Evolutionary conservation across 495 filamentous ascomycete species (phyloP).

Genomic region (Neurospora intermedia): DNA sequence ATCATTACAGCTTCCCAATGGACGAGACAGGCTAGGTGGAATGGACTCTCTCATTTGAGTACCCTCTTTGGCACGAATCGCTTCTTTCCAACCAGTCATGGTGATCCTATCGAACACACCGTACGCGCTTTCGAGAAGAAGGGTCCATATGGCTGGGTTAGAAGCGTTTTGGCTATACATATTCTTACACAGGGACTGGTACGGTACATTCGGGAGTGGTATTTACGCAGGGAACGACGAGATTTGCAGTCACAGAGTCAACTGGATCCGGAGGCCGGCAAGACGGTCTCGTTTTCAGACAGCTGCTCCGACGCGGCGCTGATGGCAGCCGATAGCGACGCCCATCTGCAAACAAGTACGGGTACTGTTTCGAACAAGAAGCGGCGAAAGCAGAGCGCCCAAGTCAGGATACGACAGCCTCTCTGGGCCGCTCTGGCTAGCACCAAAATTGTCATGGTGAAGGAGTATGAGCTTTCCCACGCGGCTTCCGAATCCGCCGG

Average conservation of each 20-base stretch:
- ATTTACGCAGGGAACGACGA: slow-evolving; percentile 40
- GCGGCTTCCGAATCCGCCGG: slow-evolving; percentile 61
- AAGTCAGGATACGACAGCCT: slow-evolving; percentile 80
- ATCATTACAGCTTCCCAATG: slow-evolving; percentile 68
- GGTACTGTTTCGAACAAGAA: slow-evolving; percentile 52
- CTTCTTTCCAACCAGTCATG: slow-evolving; percentile 26
- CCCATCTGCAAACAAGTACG: slow-evolving; percentile 19
- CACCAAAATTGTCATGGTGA: slow-evolving; percentile 86
- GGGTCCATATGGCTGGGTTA: slow-evolving; percentile 41
- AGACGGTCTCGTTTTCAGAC: slow-evolving; percentile 22
- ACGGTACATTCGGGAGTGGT: slow-evolving; percentile 51
- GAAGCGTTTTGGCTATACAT: slow-evolving; percentile 67
- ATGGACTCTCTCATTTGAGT: slow-evolving; percentile 28
- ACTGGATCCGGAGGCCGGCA: slow-evolving; percentile 38
- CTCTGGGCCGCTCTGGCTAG: slow-evolving; percentile 91
- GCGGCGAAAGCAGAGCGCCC: slow-evolving; percentile 77
- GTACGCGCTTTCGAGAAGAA: slow-evolving; percentile 35
- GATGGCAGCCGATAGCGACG: slow-evolving; percentile 37
- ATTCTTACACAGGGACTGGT: slow-evolving; percentile 76
- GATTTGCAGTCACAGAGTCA: slow-evolving; percentile 34
- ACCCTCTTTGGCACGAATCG: slow-evolving; percentile 32
- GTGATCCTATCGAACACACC: slow-evolving; percentile 32
- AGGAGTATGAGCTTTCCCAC: slow-evolving; percentile 83
- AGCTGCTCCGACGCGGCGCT: slow-evolving; percentile 31
- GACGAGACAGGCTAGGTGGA: slow-evolving; percentile 43